Conservation (phyloP, 192 early-diverging fungal species). For the Thoreauomyces humboldtii region DNA sequence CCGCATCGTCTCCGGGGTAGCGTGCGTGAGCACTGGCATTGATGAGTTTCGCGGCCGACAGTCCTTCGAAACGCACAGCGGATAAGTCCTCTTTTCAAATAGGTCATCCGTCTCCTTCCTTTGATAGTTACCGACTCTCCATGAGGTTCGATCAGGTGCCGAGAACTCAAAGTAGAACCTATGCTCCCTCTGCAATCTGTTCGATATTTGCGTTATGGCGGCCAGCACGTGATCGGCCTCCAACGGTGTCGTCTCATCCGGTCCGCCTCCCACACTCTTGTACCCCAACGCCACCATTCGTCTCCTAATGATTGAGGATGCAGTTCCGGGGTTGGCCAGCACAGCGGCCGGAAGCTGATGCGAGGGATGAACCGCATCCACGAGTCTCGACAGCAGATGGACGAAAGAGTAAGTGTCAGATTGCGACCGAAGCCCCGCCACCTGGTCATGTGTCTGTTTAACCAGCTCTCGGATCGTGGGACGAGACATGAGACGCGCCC, state of each 20-base stretch:
- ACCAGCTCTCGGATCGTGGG: slow-evolving; percentile 30
- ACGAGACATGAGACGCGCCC: slow-evolving; percentile 16
- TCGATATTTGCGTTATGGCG: slow-evolving; percentile 39
- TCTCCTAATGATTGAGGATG: slow-evolving; percentile 37
- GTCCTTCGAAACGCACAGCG: too few relatives aligned
- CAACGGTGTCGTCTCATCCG: slow-evolving; percentile 30
- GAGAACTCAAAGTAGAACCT: slow-evolving; percentile 51
- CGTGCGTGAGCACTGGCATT: slow-evolving; percentile 15
- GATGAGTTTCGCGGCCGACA: not conserved
- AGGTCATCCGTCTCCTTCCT: too few relatives aligned
- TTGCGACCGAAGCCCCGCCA: not conserved
- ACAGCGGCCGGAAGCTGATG: slow-evolving; percentile 45
- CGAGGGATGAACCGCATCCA: slow-evolving; percentile 51
- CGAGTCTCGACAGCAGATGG: slow-evolving; percentile 35
- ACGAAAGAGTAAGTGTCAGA: slow-evolving; percentile 35
- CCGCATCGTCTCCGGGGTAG: slow-evolving; percentile 41
- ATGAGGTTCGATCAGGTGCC: slow-evolving; percentile 36
- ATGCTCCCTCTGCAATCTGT: slow-evolving; percentile 37
- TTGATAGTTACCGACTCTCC: slow-evolving; percentile 41
- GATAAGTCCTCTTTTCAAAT: too few relatives aligned
- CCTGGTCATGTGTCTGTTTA: slow-evolving; percentile 35
- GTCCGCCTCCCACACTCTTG: slow-evolving; percentile 16
- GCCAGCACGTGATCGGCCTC: slow-evolving; percentile 34
- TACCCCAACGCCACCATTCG: slow-evolving; percentile 41
- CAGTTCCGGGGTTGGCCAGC: slow-evolving; percentile 45